Percentiles rank a stretch among this genome's conserved stretches.
Evolutionary conservation across 371 early-diverging fungal genomes (phyloP).

Genomic region (Mortierella sp.): DNA sequence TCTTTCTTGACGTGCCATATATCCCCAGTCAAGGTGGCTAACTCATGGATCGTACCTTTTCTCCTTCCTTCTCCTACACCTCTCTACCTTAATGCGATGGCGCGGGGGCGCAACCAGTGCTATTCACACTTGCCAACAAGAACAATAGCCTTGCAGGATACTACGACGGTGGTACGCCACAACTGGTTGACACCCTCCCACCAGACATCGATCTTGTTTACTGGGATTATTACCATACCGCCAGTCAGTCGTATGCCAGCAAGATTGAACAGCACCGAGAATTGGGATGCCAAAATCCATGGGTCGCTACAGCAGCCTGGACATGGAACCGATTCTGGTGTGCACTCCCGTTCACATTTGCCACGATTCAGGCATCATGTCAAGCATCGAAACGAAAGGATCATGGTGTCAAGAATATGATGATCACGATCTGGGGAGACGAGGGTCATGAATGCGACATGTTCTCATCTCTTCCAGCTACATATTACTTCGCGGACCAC

Average conservation of each 20-base stretch:
- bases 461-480: slow-evolving; percentile 79
- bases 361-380: slow-evolving; percentile 79
- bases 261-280: slow-evolving; percentile 86
- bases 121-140: slow-evolving; percentile 77
- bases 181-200: slow-evolving; percentile 70
- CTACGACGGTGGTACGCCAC: slow-evolving; percentile 75
- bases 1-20: not conserved
- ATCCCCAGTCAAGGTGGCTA: not conserved
- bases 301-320: slow-evolving; percentile 83
- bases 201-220: slow-evolving; percentile 78
- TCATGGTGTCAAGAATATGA: slow-evolving; percentile 73
- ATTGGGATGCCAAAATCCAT: slow-evolving; percentile 80
- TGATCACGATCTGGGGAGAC: slow-evolving; percentile 91
- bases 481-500: slow-evolving; percentile 82
- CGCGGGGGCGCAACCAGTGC: slow-evolving; percentile 53
- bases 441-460: slow-evolving; percentile 93
- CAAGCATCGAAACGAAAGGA: slow-evolving; percentile 70
- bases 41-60: not conserved
- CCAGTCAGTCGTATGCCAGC: slow-evolving; percentile 71
- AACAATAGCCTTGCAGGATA: slow-evolving; percentile 83
- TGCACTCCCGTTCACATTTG: slow-evolving; percentile 83
- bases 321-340: slow-evolving; percentile 90
- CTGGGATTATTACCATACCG: slow-evolving; percentile 91
- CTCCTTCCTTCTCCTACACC: not conserved
- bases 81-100: not conserved